Evolutionary conservation across 305 asterid species (phyloP), one percentile per base, ranked within the genome.

Genomic region (Solanum aculeatissimum): DNA sequence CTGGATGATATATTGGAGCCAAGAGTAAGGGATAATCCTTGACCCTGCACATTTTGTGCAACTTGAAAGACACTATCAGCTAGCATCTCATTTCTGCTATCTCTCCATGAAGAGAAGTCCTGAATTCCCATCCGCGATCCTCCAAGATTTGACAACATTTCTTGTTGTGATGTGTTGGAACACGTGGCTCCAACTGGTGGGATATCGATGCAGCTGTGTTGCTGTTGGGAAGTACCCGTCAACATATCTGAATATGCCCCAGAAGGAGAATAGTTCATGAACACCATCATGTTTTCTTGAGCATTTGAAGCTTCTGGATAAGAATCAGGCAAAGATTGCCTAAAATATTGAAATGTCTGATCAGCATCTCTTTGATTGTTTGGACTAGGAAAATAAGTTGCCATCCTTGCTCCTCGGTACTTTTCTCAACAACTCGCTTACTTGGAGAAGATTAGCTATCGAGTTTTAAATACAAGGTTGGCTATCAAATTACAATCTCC

Each of bases 11-110:
- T 90, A 11, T 91, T 88, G 15, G 99, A 87, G 75, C 95, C 89
- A 66, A 96, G 98, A 84, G 94, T 93, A 62, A 96, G 97, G 35
- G 98, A 95, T 85, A 95, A 81, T 38, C 97, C 98, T 86, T 92
- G 97, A 15, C 90, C 88, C 86, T 89, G 94, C 89, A 87, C 57
- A 58, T 83, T 85, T 21, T 88, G 89, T 66, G 82, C 83, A 4
- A 90, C 88, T 74, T 85, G 92, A 89, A 90, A 87, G 83, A 89
- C 83, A 53, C 86, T 85, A 57, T 88, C 86, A 84, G 92, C 70
- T 21, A 90, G 74, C 90, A 88, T 90, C 84, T 90, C 92, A 62
- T 85, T 85, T 29, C 93, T 86, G 85, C 83, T 84, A 29, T 91
- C 88, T 85, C 87, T 90, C 92, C 93, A 91, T 19, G 90, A 72